Evolutionary conservation across 805 yeast species (phyloP).

Genomic region (Saccharomycopsis javanensis): DNA sequence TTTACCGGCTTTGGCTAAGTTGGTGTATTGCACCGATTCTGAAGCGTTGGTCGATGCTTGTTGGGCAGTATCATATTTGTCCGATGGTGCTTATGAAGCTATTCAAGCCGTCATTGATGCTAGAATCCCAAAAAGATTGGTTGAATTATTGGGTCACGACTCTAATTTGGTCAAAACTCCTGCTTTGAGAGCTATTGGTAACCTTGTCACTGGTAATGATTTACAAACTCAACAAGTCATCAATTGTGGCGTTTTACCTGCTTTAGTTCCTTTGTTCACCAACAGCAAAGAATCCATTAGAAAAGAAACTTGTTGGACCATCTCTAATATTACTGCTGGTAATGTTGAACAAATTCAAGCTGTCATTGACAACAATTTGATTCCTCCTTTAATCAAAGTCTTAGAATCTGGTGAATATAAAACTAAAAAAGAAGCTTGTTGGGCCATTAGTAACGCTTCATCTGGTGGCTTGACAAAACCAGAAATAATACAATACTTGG

Average conservation of each 20-base stretch:
- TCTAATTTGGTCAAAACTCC: slow-evolving; percentile 90
- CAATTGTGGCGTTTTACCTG: slow-evolving; percentile 84
- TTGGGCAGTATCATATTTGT: slow-evolving; percentile 94
- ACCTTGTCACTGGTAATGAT: slow-evolving; percentile 96
- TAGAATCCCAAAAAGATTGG: slow-evolving; percentile 88
- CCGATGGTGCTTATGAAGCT: slow-evolving; percentile 88
- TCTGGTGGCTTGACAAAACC: slow-evolving; percentile 91
- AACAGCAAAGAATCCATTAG: slow-evolving; percentile 87
- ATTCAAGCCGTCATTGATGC: slow-evolving; percentile 96
- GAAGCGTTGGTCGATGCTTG: slow-evolving; percentile 96
- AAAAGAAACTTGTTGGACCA: slow-evolving; percentile 98
- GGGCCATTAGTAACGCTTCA: slow-evolving; percentile 98
- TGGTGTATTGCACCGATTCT: slow-evolving; percentile 81
- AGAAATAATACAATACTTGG: slow-evolving; percentile 87
- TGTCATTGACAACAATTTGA: slow-evolving; percentile 86
- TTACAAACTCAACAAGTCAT: slow-evolving; percentile 90
- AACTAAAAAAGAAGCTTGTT: slow-evolving; percentile 97
- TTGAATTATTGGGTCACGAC: slow-evolving; percentile 78
- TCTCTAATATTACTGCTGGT: slow-evolving; percentile 97
- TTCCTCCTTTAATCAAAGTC: slow-evolving; percentile 80
- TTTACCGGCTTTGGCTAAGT: slow-evolving; percentile 82
- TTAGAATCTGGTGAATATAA: slow-evolving; percentile 81
- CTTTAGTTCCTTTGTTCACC: slow-evolving; percentile 66
- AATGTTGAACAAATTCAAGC: slow-evolving; percentile 93
- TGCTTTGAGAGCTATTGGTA: slow-evolving; percentile 94